phyloP scores from a whole-genome alignment of 2,329 filamentous ascomycete species.

The Aspergillus caelatus region DNA sequence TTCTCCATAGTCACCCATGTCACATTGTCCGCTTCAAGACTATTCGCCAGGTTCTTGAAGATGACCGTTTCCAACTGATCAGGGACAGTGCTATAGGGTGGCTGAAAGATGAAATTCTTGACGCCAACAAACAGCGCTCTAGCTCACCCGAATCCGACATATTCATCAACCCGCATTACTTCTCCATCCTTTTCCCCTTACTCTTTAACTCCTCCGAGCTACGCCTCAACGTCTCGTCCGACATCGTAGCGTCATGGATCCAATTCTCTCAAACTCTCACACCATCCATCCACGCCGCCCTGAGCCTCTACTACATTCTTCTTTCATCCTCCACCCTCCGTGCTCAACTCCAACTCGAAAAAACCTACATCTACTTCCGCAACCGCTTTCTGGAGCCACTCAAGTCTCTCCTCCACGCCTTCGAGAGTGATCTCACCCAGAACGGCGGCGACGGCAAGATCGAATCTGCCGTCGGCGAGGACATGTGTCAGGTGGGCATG shows the following conservation, averaged over 20 bases:
- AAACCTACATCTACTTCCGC: slow-evolving; percentile 37
- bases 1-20: slow-evolving; percentile 57
- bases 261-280: slow-evolving; percentile 51
- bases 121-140: slow-evolving; percentile 37
- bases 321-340: slow-evolving; percentile 54
- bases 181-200: slow-evolving; percentile 50
- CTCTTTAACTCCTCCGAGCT: slow-evolving; percentile 54
- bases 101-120: slow-evolving; percentile 62
- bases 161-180: slow-evolving; percentile 41
- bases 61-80: slow-evolving; percentile 57
- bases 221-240: slow-evolving; percentile 41
- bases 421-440: slow-evolving; percentile 33
- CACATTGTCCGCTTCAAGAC: slow-evolving; percentile 55
- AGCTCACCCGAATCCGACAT: slow-evolving; percentile 24
- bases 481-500: slow-evolving; percentile 38
- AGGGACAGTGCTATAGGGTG: slow-evolving; percentile 62
- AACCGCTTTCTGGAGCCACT: slow-evolving; percentile 36
- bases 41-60: slow-evolving; percentile 58
- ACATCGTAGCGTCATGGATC: slow-evolving; percentile 48
- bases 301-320: slow-evolving; percentile 63
- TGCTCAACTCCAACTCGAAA: slow-evolving; percentile 48
- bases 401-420: slow-evolving; percentile 32
- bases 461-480: slow-evolving; percentile 37
- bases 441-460: slow-evolving; percentile 43
- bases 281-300: slow-evolving; percentile 55